These are phyloP conservation scores for Cladosporium velox DNA, from an alignment of 2,329 filamentous ascomycete species.

Conservation along the genomic window DNA sequence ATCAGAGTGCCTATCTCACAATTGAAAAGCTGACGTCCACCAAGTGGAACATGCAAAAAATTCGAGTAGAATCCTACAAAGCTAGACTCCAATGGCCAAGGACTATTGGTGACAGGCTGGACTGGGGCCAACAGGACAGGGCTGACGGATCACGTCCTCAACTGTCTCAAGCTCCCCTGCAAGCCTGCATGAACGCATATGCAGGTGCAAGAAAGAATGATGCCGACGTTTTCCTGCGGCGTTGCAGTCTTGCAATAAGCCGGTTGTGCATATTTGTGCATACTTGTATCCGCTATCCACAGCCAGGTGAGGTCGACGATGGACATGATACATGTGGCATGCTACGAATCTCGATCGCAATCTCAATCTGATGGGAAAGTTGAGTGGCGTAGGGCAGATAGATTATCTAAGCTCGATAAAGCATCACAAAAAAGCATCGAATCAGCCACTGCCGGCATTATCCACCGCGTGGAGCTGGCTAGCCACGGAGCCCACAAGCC, in stretches of 20 bases:
- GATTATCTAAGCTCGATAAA: not conserved
- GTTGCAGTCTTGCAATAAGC: not conserved
- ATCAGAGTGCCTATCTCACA: not conserved
- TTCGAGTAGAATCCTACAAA: not conserved
- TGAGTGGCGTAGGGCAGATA: constrained; percentile 5
- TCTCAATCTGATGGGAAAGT: not conserved
- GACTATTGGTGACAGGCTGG: not conserved
- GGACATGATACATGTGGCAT: not conserved
- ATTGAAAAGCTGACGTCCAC: not conserved
- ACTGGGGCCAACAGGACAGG: not conserved
- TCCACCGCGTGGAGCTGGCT: constrained; percentile 7
- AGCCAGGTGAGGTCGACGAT: not conserved
- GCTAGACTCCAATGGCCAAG: not conserved
- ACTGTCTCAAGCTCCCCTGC: not conserved
- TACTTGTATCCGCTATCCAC: not conserved
- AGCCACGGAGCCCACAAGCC: not conserved
- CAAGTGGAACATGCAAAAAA: not conserved
- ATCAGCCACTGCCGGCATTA: constrained; percentile 1
- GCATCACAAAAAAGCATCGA: not conserved
- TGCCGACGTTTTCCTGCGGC: not conserved
- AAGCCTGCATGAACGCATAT: constrained; percentile 7
- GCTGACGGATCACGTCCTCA: not conserved
- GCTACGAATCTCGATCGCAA: not conserved
- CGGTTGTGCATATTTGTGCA: not conserved
- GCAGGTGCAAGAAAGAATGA: not conserved